Base-by-base conservation (phyloP, 2,329 filamentous ascomycete species). In the Aspergillus sp. region DNA sequence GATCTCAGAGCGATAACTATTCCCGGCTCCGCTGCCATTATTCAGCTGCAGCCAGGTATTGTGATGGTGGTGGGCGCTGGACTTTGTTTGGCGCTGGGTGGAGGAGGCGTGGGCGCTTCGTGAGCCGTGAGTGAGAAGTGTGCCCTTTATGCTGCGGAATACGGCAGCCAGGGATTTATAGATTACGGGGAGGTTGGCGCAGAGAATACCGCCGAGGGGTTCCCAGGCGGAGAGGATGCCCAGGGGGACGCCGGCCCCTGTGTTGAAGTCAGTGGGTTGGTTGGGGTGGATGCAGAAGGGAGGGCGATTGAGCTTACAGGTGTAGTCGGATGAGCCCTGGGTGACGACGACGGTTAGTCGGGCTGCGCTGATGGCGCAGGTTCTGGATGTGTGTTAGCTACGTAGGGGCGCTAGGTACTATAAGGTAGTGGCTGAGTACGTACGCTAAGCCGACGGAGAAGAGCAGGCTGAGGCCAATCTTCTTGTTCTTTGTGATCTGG, bases 361-460 rank as follows among this genome's bases (percentile, higher is more conserved):
- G 7, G 49, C 57, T 7, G 57, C 54, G 19, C 56, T 59, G 23
- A 59, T 32, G 10, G 15, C 53, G 30, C 60, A 62, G 4, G 60
- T 62, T 30, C 60, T 62, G 38, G 13, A 15, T 36, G 32, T 36
- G 5, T 36, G 23, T 27, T 30, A 48, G 21, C 21, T 23, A n/a
- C 19, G 21, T 5, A 48, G 17, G 11, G 42, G 38, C 30, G 15
- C 15, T n/a, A n/a, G 21, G 8, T 25, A 15, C 19, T 7, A 25
- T 8, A 36, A 32, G 13, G 30, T 32, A 15, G n/a, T 6, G 44
- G 21, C 13, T 23, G 8, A 25, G 13, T 10, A 58, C 56, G 25
- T 23, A 62, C 60, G 57, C 57, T 8, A 65, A 19, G 3, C 62
- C 63, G 3, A 65, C 27, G 7, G 59, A 59, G 42, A 65, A 64